Percentiles rank a stretch among this genome's conserved stretches.
These are phyloP conservation scores for Passiflora organensis DNA, from an alignment of 345 rosid genomes.

Conservation along the genomic window DNA sequence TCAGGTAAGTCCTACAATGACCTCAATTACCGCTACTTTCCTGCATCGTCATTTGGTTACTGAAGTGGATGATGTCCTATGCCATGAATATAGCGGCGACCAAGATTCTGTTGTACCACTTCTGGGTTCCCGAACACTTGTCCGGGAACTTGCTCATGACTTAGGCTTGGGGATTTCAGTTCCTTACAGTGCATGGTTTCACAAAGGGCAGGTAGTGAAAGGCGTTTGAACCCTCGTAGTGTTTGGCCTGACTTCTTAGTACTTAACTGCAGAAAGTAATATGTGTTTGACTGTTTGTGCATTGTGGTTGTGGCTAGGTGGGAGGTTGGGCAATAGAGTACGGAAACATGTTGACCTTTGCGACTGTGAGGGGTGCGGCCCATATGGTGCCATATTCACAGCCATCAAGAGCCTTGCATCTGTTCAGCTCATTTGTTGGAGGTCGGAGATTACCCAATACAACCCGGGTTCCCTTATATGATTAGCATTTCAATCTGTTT, in stretches of 20 bases:
- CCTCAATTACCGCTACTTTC: not conserved
- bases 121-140: constrained; percentile 67
- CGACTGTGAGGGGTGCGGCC: constrained; percentile 79
- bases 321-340: constrained; percentile 88
- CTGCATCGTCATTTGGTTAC: too few relatives aligned
- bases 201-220: constrained; percentile 72
- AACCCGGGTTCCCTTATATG: constrained; percentile 35
- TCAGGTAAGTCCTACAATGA: constrained; percentile 41
- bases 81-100: constrained; percentile 51
- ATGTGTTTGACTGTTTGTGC: not conserved
- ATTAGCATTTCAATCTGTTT: constrained; percentile 10
- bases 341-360: constrained; percentile 67
- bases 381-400: constrained; percentile 97
- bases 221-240: not conserved
- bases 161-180: constrained; percentile 55
- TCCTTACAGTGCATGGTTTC: constrained; percentile 83
- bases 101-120: constrained; percentile 86
- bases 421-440: constrained; percentile 60
- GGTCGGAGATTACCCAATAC: constrained; percentile 62
- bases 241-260: not conserved
- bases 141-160: constrained; percentile 70
- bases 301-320: constrained; percentile 34
- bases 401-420: constrained; percentile 77
- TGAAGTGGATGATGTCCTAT: not conserved
- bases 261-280: not conserved